Conservation (phyloP, 306 rosid genomes). For the Cyclanthera cordifolia region DNA sequence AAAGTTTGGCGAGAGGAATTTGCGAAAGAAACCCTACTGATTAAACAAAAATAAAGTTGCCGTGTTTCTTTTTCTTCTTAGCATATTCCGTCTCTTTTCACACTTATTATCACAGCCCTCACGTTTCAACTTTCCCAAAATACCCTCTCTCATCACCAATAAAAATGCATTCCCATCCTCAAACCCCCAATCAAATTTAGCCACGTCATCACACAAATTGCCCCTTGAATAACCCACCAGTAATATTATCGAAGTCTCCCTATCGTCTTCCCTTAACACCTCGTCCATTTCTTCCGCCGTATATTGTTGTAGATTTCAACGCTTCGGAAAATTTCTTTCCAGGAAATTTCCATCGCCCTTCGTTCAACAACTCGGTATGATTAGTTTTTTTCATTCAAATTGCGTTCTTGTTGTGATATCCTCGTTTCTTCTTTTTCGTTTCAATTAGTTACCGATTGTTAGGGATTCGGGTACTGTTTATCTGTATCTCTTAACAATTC, state of each 20-base stretch:
- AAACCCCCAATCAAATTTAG: neutral
- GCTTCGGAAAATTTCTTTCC: neutral
- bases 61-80: neutral
- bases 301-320: constrained; percentile 20
- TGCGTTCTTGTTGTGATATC: neutral
- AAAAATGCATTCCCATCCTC: neutral
- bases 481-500: neutral
- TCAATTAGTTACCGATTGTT: neutral
- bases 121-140: constrained; percentile 9
- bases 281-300: neutral
- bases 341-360: constrained; percentile 8
- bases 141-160: neutral
- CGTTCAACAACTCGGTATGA: neutral
- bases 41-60: neutral
- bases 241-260: neutral
- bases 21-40: neutral
- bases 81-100: constrained; percentile 12
- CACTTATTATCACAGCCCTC: neutral
- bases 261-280: neutral
- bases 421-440: neutral
- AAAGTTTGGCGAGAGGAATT: neutral
- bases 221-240: neutral
- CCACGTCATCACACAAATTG: neutral
- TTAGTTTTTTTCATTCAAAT: neutral
- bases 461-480: neutral